phyloP scores from a whole-genome alignment of 2,329 filamentous ascomycete genomes.

The Botryotinia calthae region DNA sequence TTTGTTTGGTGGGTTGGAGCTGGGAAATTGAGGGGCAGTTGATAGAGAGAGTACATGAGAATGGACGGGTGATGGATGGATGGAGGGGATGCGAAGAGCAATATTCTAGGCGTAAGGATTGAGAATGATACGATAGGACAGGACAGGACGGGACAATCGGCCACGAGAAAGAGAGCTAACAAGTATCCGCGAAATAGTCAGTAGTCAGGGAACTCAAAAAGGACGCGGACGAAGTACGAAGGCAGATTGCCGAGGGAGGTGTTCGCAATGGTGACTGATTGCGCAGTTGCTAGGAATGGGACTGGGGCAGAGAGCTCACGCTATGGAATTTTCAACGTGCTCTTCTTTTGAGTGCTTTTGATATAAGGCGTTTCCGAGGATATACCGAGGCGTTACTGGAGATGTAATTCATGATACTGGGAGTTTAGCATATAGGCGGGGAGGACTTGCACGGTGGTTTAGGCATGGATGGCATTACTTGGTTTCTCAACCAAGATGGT shows the following conservation, averaged over 20 bases:
- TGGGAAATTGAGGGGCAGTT: not conserved
- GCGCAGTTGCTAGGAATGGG: too few relatives aligned
- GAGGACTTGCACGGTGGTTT: not conserved
- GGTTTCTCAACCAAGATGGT: not conserved
- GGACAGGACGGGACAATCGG: too few relatives aligned
- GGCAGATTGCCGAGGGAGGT: constrained; percentile 16
- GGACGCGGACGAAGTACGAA: constrained; percentile 35
- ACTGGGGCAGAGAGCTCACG: too few relatives aligned
- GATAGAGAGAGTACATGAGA: constrained; percentile 5
- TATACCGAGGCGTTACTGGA: not conserved
- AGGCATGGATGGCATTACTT: not conserved
- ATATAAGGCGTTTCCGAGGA: not conserved
- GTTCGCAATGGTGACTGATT: not conserved
- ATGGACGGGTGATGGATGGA: not conserved
- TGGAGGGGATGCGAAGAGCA: not conserved
- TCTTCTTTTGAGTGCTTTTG: not conserved
- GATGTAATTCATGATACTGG: not conserved
- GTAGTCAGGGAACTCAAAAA: constrained; percentile 38
- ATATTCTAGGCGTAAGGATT: accelerated
- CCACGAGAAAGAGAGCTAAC: not conserved
- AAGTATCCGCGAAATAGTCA: constrained; percentile 25
- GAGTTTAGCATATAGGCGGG: not conserved
- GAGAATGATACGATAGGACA: not conserved
- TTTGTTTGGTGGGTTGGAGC: too few relatives aligned
- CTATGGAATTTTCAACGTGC: not conserved